Conservation (phyloP, 345 rosid genomes). For the Eucalyptus pumila region DNA sequence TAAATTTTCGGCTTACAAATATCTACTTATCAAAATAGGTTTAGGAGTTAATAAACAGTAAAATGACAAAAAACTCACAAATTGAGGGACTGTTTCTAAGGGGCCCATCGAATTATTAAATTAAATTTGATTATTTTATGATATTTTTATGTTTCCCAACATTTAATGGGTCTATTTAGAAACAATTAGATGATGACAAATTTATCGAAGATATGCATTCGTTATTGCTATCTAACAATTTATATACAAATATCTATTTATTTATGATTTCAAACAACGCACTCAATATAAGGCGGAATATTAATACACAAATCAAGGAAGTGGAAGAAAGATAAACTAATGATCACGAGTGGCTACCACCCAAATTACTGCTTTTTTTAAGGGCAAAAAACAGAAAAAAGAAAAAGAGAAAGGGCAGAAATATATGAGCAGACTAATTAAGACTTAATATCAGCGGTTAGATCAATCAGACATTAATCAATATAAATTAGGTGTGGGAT, state of each 20-base stretch:
- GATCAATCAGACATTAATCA: neutral
- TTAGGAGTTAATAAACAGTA: neutral
- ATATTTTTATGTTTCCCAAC: neutral
- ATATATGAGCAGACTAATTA: neutral
- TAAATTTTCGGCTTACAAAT: neutral
- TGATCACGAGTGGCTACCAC: neutral
- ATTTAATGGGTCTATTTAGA: neutral
- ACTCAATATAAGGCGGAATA: neutral
- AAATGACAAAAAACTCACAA: neutral
- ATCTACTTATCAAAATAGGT: neutral
- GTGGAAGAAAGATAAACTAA: neutral
- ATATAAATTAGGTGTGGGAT: neutral
- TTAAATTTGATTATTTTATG: neutral
- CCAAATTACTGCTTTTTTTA: neutral
- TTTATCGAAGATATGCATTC: neutral
- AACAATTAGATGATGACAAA: neutral
- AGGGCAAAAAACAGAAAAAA: neutral
- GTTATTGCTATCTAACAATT: neutral
- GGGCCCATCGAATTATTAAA: neutral
- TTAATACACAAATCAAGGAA: neutral
- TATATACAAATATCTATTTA: neutral
- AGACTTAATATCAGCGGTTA: neutral
- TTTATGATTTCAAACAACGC: neutral
- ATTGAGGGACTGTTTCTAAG: neutral
- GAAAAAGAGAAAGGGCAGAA: neutral